These are phyloP conservation scores for Cryptosporidium xiaoi DNA, from an alignment of 169 alveolate species.

Conservation along the genomic window DNA sequence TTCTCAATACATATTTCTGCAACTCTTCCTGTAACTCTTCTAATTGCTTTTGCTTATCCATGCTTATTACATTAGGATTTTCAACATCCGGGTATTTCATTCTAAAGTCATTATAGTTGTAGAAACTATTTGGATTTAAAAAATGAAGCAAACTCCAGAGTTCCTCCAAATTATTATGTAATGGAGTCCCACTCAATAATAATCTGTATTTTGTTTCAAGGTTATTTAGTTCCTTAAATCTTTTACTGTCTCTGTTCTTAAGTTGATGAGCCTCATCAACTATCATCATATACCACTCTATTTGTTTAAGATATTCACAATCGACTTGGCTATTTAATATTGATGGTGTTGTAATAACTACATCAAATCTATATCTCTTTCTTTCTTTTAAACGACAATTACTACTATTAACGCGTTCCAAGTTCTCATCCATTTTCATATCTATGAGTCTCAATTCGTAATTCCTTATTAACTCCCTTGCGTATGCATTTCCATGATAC, in stretches of 20 bases:
- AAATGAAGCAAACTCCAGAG: conserved; percentile 96
- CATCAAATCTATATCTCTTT: conserved; percentile 83
- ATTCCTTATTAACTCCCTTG: conserved; percentile 87
- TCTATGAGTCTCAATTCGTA: conserved; percentile 80
- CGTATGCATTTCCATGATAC: conserved; percentile 92
- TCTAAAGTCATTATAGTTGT: conserved; percentile 85
- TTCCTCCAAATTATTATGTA: conserved; percentile 94
- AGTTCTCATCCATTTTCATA: neutral
- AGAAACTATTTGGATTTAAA: conserved; percentile 89
- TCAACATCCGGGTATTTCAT: conserved; percentile 86
- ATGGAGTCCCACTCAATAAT: conserved; percentile 95
- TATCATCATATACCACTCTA: conserved; percentile 91
- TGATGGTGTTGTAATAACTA: conserved; percentile 90
- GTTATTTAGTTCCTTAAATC: conserved; percentile 88
- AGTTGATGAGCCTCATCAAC: conserved; percentile 95
- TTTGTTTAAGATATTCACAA: conserved; percentile 86
- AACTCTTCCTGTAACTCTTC: conserved; percentile 87
- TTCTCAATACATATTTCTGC: conserved; percentile 87
- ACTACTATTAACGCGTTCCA: neutral
- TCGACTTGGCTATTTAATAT: conserved; percentile 88
- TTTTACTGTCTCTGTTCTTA: conserved; percentile 88
- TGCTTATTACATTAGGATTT: conserved; percentile 89
- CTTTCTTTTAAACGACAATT: neutral
- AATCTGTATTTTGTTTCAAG: conserved; percentile 89
- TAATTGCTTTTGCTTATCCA: conserved; percentile 86